Conservation (phyloP, 202 grass and related monocot species). For the Zoysia matrella region DNA sequence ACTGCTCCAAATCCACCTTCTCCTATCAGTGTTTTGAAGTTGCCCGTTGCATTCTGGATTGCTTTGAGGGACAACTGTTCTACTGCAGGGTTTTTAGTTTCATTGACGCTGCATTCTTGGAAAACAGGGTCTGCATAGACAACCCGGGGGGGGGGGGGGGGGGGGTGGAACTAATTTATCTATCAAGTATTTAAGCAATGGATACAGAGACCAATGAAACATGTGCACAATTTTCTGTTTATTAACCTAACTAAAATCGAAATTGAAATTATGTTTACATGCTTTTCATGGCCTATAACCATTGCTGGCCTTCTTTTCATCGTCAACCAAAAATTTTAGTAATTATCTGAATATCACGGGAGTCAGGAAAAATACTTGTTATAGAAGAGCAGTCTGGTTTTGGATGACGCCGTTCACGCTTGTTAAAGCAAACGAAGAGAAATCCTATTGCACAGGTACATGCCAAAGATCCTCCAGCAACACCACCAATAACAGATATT, state of each 20-base stretch:
- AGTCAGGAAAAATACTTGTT: conserved; percentile 56
- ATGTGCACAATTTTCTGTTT: conserved; percentile 1
- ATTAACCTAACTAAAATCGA: conserved; percentile 13
- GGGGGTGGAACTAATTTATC: not conserved
- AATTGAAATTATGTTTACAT: not conserved
- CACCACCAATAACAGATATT: conserved; percentile 41
- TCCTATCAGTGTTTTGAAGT: too few species aligned
- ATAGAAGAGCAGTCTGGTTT: conserved; percentile 57
- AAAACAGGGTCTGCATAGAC: conserved; percentile 64
- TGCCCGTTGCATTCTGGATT: too few species aligned
- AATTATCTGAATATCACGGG: conserved; percentile 22
- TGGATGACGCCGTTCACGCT: conserved; percentile 44
- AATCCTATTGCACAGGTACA: conserved; percentile 58
- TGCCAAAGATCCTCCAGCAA: conserved; percentile 68
- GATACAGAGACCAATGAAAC: conserved; percentile 2
- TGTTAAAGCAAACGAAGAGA: conserved; percentile 62
- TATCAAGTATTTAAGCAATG: conserved; percentile 24
- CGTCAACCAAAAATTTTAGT: not conserved
- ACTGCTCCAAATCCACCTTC: too few species aligned
- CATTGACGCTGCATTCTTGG: conserved; percentile 29
- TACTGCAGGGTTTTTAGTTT: too few species aligned
- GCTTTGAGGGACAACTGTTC: too few species aligned
- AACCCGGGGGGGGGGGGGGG: too few species aligned
- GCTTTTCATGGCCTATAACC: not conserved
- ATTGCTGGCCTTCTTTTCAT: not conserved